Base-by-base conservation (phyloP, 331 rosid species). In the Acacia pycnantha region DNA sequence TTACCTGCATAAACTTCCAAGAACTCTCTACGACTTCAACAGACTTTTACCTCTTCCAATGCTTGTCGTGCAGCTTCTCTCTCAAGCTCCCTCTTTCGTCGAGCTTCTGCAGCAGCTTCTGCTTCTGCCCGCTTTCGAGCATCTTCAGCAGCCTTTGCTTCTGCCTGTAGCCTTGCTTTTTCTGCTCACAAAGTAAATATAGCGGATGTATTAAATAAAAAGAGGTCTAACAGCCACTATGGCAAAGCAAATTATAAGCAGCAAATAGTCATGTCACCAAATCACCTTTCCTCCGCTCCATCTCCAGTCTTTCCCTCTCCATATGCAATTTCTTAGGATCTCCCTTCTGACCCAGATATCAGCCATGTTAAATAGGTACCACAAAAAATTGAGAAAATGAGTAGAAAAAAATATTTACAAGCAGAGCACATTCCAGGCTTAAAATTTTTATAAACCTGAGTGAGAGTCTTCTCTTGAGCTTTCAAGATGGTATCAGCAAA, bases 21-120 rank as follows among this genome's bases (percentile, higher is more conserved):
- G 41, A 37, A 37, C 8, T 37, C 40, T 35, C 9, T 37, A 37
- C 8, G 8, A 37, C 8, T 37, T 37, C 40, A 37, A 37, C 40
- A 37, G 8, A 37, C 9, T 37, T 6, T 83, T 92, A 92, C 98
- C 95, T 89, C 88, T 61, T 86, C 83, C 88, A 94, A 82, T 37
- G 94, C 95, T 76, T 92, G 97, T 26, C 97, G 75, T 16, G 98
- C 97, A 73, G 97, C 98, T 86, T 92, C 95, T 80, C 98, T 89
- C 76, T 90, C 94, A 14, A 88, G 90, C 78, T 92, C 94, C 89
- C 92, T 90, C 90, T 92, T 88, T 77, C 89, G 82, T 79, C 82
- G 88, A 69, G 92, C 91, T 88, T 94, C 95, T 2, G 94, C 95
- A 31, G 90, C 92, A 68, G 92, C 95, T 86, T 88, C 92, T 14